Evolutionary conservation across 805 yeast genomes (phyloP), one percentile per base, ranked within the genome.

Genomic region (Lipomyces sp.): DNA sequence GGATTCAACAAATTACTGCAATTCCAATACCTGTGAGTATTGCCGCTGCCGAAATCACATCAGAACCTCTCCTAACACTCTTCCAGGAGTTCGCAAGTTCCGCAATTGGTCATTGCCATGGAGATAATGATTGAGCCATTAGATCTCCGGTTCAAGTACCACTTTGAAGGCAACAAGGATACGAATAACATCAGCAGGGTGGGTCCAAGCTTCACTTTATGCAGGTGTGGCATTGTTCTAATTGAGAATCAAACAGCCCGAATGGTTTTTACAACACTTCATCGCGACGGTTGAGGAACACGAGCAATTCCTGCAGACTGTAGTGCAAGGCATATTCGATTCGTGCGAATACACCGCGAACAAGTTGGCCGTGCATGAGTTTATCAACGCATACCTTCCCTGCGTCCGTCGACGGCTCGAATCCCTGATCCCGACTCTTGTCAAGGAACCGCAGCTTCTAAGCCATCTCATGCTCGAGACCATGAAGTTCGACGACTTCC

Each of bases 391-490:
- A 0, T 50, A 79, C 19, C 65, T 82, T 28, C 73, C 65, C 0
- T 75, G 80, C 0, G 64, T 81, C 11, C 67, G 78, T 42, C 63
- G 64, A 3, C 81, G 80, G 57, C 67, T 80, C 2, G 45, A 57
- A 10, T 49, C 45, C 3, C 62, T 69, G 37, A 43, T 74, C 44
- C 57, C 62, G 2, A 43, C 45, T 4, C 43, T 66, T 1, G 32
- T 58, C 16, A 57, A 57, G 21, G 68, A 73, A 43, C 80, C 82
- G 0, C 65, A 77, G 22, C 63, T 79, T 10, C 65, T 83, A 29
- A 75, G 82, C 28, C 88, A 84, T 66, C 65, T 82, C 32, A 74
- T 83, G 5, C 71, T 70, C 44, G 86, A 83, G 60, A 62, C 80
- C 4, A 73, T 81, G 40, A 71, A 74, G 10, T 83, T 83, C 63